Evolutionary conservation across 148 eudicot genomes (phyloP), one percentile per base, ranked within the genome.

Genomic region (Polygonum aviculare): DNA sequence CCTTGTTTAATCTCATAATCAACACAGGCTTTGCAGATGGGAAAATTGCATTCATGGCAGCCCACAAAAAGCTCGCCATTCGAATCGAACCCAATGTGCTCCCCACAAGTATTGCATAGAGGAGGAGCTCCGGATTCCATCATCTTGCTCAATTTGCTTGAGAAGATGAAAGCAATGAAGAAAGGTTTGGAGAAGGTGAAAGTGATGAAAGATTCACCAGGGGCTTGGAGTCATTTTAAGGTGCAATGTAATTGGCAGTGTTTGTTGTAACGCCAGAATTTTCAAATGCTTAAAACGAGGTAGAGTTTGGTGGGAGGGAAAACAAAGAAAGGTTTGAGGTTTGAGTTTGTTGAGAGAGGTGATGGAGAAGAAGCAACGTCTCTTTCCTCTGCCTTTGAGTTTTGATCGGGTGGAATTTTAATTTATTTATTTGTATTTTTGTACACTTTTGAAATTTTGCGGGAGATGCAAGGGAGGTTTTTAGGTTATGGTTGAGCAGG

Each of bases 31-130:
- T 84, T 88, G 75, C 98, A 93, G 49, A 93, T 83, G 8, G 97
- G 90, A 70, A 85, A 83, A 76, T 85, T 93, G 60, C 97, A 95
- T 76, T 89, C 96, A 81, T 81, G 94, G 69, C 98, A 95, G 70
- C 89, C 96, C 51, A 92, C 89, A 85, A 90, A 90, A 69, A 84
- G 84, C 74, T 89, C 88, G 12, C 96, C 98, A n/a, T 91, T 88
- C 9, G 85, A 75, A 50, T 85, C 81, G 50, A 87, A 10, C 70
- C 91, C 94, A 41, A 91, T 78, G 76, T 78, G 86, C 78, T 93
- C 96, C 44, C 96, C 97, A 80, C 99, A 95, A 77, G 85, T 89
- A 79, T 83, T 87, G 80, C 99, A 95, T 0, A 82, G 74, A 22
- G 96, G 47, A 44, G 47, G 91, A 73, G 77, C 85, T 74, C 83